Conservation (phyloP, 2,329 filamentous ascomycete genomes). For the Drechslerella stenobrocha region DNA sequence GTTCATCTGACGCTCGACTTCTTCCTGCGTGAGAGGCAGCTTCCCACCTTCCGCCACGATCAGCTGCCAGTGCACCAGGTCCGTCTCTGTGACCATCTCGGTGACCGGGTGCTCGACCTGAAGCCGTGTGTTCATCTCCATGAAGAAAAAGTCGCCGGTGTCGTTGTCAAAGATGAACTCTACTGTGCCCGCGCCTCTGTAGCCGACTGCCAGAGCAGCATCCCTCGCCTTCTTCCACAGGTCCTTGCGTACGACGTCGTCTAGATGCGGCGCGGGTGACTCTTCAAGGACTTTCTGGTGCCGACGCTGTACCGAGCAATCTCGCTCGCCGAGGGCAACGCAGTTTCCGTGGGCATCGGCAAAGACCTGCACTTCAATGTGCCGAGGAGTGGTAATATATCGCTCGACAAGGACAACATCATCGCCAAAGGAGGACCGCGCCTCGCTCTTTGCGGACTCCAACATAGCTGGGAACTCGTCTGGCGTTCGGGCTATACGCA, state of each 20-base stretch:
- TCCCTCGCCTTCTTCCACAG: slow-evolving; percentile 69
- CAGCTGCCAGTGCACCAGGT: slow-evolving; percentile 95
- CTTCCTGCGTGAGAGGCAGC: slow-evolving; percentile 67
- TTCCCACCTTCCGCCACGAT: slow-evolving; percentile 74
- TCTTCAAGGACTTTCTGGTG: slow-evolving; percentile 93
- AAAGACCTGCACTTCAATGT: slow-evolving; percentile 90
- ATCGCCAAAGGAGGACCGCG: slow-evolving; percentile 77
- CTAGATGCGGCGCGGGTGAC: slow-evolving; percentile 73
- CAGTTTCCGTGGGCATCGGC: slow-evolving; percentile 78
- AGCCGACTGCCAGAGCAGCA: slow-evolving; percentile 74
- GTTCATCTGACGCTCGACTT: slow-evolving; percentile 71
- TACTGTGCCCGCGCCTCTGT: slow-evolving; percentile 85
- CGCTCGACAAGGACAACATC: slow-evolving; percentile 82
- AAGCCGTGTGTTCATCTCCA: slow-evolving; percentile 78
- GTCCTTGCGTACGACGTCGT: slow-evolving; percentile 63
- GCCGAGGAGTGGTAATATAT: slow-evolving; percentile 75
- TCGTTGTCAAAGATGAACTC: slow-evolving; percentile 89
- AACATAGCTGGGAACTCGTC: slow-evolving; percentile 72
- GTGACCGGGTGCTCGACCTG: slow-evolving; percentile 98
- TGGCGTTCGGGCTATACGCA: slow-evolving; percentile 71
- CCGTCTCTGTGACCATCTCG: slow-evolving; percentile 73
- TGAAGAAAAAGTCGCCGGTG: slow-evolving; percentile 77
- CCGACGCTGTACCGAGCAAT: slow-evolving; percentile 82
- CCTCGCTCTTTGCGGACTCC: slow-evolving; percentile 73
- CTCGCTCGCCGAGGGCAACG: slow-evolving; percentile 81